Evolutionary conservation across 805 yeast species (phyloP).

Genomic region (Grigorovia yakushimaensis): DNA sequence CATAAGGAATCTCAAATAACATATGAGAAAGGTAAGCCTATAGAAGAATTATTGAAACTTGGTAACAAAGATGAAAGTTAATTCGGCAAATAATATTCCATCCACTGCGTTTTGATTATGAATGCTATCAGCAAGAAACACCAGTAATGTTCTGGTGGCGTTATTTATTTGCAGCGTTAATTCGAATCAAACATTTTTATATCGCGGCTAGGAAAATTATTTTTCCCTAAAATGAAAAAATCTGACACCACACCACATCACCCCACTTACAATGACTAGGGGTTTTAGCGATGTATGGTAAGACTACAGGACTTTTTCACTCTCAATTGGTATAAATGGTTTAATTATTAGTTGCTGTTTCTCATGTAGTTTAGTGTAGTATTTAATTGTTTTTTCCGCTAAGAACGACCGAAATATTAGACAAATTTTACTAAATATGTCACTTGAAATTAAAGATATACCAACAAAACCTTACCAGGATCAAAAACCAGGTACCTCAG

Average conservation of each 20-base stretch:
- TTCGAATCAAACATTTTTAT: background rate
- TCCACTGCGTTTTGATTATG: too few species aligned
- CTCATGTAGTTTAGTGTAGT: background rate
- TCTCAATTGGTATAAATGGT: background rate
- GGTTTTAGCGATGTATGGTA: background rate
- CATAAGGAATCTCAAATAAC: background rate
- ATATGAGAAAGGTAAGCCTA: constrained; percentile 5
- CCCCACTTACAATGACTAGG: background rate
- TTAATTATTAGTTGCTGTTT: background rate
- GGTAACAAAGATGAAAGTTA: background rate
- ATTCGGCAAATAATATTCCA: too few species aligned
- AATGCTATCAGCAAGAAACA: too few species aligned
- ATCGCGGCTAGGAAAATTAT: background rate
- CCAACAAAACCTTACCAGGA: constrained; percentile 72
- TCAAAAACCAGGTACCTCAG: constrained; percentile 98
- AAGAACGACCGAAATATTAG: too few species aligned
- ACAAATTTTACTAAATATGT: too few species aligned
- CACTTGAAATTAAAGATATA: constrained; percentile 28
- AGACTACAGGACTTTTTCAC: background rate
- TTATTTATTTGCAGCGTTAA: too few species aligned
- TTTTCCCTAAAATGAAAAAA: background rate
- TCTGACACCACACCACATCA: background rate
- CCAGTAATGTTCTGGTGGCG: too few species aligned
- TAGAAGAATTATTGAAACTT: background rate
- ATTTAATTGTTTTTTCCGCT: background rate